These are phyloP conservation scores for Annona cherimola DNA, from an alignment of 164 flowering plant species.

Conservation along the genomic window DNA sequence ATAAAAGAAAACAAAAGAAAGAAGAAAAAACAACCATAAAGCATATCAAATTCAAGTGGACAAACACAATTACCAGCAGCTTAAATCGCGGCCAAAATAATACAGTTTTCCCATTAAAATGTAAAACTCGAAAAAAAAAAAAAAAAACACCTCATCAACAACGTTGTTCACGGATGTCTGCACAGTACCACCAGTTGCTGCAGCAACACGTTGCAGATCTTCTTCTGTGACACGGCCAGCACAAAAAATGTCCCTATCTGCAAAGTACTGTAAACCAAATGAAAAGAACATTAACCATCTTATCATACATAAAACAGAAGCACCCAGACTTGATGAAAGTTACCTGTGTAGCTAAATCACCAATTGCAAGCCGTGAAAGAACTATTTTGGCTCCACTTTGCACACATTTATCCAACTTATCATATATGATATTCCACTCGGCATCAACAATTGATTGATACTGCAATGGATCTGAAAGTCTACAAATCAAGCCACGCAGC, in stretches of 20 bases:
- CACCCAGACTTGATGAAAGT: background rate
- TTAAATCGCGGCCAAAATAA: background rate
- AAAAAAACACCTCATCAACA: slow-evolving; percentile 69
- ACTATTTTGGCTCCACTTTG: slow-evolving; percentile 93
- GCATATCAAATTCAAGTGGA: too few relatives aligned
- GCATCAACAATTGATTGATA: slow-evolving; percentile 99
- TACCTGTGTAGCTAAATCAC: slow-evolving; percentile 98
- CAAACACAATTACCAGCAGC: background rate
- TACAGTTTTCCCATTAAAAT: background rate
- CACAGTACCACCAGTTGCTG: slow-evolving; percentile 95
- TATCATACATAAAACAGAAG: too few relatives aligned
- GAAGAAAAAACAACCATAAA: background rate
- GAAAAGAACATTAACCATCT: background rate
- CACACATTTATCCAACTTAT: slow-evolving; percentile 94
- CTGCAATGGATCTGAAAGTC: slow-evolving; percentile 89
- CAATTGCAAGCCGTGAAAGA: slow-evolving; percentile 92
- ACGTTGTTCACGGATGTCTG: slow-evolving; percentile 95
- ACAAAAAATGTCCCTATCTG: slow-evolving; percentile 97
- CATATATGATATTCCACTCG: slow-evolving; percentile 99
- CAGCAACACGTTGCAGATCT: slow-evolving; percentile 89
- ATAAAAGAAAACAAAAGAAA: background rate
- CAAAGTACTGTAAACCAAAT: slow-evolving; percentile 70
- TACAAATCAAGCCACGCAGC: slow-evolving; percentile 19
- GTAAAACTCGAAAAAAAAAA: background rate
- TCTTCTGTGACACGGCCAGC: slow-evolving; percentile 99